Conservation (phyloP, 2,329 filamentous ascomycete genomes). For the Ascocoryne sarcoides region DNA sequence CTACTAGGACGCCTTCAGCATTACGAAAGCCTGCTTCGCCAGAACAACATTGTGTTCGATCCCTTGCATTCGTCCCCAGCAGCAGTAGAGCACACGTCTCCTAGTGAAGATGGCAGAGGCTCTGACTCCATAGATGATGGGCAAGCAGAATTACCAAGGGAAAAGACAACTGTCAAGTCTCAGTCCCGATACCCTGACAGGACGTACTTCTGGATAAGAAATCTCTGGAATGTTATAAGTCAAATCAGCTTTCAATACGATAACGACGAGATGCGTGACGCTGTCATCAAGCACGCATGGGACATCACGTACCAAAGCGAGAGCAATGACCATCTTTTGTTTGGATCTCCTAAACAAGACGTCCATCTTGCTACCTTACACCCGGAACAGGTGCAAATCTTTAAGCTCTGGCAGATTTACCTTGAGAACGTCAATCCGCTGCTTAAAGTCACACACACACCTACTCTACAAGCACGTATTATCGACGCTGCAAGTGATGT, state of each 20-base stretch:
- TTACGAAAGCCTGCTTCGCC: slow-evolving; percentile 26
- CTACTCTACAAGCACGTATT: slow-evolving; percentile 56
- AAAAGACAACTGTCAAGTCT: slow-evolving; percentile 19
- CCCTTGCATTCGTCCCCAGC: slow-evolving; percentile 20
- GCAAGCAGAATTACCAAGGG: slow-evolving; percentile 16
- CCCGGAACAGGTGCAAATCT: slow-evolving; percentile 53
- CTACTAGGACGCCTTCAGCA: slow-evolving; percentile 22
- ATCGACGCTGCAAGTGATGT: slow-evolving; percentile 53
- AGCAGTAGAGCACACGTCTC: slow-evolving; percentile 14
- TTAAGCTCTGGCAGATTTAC: slow-evolving; percentile 66
- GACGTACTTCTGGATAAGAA: slow-evolving; percentile 27
- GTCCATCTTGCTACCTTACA: slow-evolving; percentile 41
- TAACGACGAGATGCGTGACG: slow-evolving; percentile 29
- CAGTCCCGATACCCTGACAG: slow-evolving; percentile 29
- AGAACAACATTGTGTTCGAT: slow-evolving; percentile 24
- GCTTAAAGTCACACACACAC: slow-evolving; percentile 64
- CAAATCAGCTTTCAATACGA: slow-evolving; percentile 17
- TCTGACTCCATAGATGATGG: slow-evolving; percentile 19
- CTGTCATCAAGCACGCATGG: slow-evolving; percentile 37
- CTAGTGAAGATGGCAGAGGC: slow-evolving; percentile 12
- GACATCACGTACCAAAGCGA: slow-evolving; percentile 34
- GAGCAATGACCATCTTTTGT: slow-evolving; percentile 41
- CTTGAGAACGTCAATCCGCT: slow-evolving; percentile 67
- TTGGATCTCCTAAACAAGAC: slow-evolving; percentile 41
- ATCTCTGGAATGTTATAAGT: slow-evolving; percentile 39